Conservation (phyloP, 2,329 filamentous ascomycete species). For the Beauveria pseudobassiana region DNA sequence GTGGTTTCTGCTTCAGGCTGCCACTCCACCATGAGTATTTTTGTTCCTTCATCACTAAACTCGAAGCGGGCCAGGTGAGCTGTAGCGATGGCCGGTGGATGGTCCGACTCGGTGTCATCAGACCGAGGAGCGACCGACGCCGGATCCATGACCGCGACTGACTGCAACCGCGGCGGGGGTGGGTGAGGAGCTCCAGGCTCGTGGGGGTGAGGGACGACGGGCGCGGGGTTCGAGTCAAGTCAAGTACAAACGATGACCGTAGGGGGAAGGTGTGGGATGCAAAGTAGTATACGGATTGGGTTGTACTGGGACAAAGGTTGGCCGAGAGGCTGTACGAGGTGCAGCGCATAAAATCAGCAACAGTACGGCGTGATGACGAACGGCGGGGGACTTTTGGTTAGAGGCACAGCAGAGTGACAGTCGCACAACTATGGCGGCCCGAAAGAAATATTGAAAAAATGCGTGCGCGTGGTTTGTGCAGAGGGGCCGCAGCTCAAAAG, state of each 20-base stretch:
- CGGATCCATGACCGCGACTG: slow-evolving; percentile 20
- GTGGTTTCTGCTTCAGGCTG: slow-evolving; percentile 31
- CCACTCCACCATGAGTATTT: slow-evolving; percentile 93
- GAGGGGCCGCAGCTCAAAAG: not conserved
- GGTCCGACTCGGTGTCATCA: slow-evolving; percentile 10
- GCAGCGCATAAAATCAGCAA: not conserved
- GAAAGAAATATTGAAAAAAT: not conserved
- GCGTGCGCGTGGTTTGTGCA: not conserved
- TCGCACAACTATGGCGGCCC: slow-evolving; percentile 1
- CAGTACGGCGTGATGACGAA: not conserved
- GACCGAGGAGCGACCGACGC: slow-evolving; percentile 28
- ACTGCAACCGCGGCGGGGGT: slow-evolving; percentile 8
- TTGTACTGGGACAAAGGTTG: slow-evolving; percentile 1
- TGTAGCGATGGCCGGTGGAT: slow-evolving; percentile 14
- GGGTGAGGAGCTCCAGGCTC: not conserved
- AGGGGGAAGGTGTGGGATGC: not conserved
- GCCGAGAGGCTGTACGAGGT: not conserved
- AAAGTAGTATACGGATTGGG: not conserved
- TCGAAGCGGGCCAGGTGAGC: slow-evolving; percentile 65
- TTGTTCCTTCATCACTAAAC: slow-evolving; percentile 80
- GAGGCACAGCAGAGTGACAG: not conserved
- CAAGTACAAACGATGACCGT: not conserved
- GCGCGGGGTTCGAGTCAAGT: not conserved
- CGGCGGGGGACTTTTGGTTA: slow-evolving; percentile 2
- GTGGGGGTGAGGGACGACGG: not conserved